Evolutionary conservation across 768 basidiomycete genomes (phyloP).

Genomic region (Mrakia blollopis): DNA sequence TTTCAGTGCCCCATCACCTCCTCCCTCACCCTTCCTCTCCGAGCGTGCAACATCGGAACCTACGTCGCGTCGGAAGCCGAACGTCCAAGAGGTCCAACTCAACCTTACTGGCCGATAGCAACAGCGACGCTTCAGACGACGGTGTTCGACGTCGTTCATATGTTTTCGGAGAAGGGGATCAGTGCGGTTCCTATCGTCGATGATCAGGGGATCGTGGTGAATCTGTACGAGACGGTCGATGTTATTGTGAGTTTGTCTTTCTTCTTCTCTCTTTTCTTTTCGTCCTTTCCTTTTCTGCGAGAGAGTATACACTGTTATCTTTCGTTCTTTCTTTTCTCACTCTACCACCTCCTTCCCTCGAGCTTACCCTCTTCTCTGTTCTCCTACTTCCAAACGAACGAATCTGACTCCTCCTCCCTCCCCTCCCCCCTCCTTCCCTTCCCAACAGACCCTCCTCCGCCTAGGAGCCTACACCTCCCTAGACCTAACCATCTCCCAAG

Average conservation of each 20-base stretch:
- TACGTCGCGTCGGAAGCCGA: constrained; percentile 59
- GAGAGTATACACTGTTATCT: no score
- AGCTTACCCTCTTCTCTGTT: no score
- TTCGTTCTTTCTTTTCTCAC: not conserved
- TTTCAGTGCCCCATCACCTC: constrained; percentile 30
- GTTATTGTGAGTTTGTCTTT: constrained; percentile 68
- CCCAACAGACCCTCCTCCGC: constrained; percentile 76
- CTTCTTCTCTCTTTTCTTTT: not conserved
- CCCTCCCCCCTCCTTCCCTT: not conserved
- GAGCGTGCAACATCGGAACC: constrained; percentile 73
- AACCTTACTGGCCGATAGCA: constrained; percentile 71
- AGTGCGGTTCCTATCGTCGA: constrained; percentile 96
- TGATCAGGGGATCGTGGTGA: constrained; percentile 72
- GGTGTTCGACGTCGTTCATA: constrained; percentile 97
- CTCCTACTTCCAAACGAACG: not conserved
- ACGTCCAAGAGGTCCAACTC: constrained; percentile 28
- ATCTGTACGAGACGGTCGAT: constrained; percentile 97
- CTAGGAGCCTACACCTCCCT: constrained; percentile 93
- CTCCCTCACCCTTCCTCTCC: constrained; percentile 65
- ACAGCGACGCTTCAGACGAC: constrained; percentile 85
- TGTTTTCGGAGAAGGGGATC: constrained; percentile 93
- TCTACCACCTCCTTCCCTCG: not conserved
- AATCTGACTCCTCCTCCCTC: not conserved
- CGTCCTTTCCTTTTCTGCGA: no score
- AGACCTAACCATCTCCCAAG: constrained; percentile 87